Evolutionary conservation across 2,329 filamentous ascomycete species (phyloP).

Genomic region (Fusarium succisae): DNA sequence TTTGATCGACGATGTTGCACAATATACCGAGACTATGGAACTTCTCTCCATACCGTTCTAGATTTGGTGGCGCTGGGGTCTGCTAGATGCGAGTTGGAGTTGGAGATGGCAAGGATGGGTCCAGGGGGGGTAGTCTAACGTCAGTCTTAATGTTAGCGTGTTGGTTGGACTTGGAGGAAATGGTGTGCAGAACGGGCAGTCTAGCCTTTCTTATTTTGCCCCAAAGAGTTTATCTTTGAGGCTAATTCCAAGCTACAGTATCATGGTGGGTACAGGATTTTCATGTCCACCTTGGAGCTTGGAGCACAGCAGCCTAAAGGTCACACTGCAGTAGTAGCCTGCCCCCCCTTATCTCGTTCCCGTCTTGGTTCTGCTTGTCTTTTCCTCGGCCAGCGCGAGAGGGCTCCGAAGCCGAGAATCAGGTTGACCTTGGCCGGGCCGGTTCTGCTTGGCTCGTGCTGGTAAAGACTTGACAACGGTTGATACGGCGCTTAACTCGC

Average conservation of each 20-base stretch:
- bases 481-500: slow-evolving; percentile 21
- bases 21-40: slow-evolving; percentile 6
- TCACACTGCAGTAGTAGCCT: slow-evolving; percentile 8
- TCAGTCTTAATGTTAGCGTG: neutral
- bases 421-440: slow-evolving; percentile 10
- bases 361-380: slow-evolving; percentile 13
- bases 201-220: slow-evolving; percentile 22
- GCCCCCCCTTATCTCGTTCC: slow-evolving; percentile 28
- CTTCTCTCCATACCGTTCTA: slow-evolving; percentile 21
- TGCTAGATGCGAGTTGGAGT: slow-evolving; percentile 1
- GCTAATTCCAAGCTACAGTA: slow-evolving; percentile 14
- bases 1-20: slow-evolving; percentile 5
- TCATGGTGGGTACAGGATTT: slow-evolving; percentile 30
- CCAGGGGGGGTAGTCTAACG: neutral
- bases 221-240: slow-evolving; percentile 27
- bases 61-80: slow-evolving; percentile 27
- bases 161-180: neutral
- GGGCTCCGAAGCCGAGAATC: slow-evolving; percentile 4
- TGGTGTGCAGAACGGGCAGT: slow-evolving; percentile 35
- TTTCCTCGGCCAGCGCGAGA: slow-evolving; percentile 29
- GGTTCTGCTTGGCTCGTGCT: slow-evolving; percentile 21
- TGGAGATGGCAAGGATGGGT: slow-evolving; percentile 19
- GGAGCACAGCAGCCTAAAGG: neutral
- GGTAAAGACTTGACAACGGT: neutral
- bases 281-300: slow-evolving; percentile 8